These are phyloP conservation scores for Colletotrichum phormii DNA, from an alignment of 2,329 filamentous ascomycete genomes.

Conservation along the genomic window DNA sequence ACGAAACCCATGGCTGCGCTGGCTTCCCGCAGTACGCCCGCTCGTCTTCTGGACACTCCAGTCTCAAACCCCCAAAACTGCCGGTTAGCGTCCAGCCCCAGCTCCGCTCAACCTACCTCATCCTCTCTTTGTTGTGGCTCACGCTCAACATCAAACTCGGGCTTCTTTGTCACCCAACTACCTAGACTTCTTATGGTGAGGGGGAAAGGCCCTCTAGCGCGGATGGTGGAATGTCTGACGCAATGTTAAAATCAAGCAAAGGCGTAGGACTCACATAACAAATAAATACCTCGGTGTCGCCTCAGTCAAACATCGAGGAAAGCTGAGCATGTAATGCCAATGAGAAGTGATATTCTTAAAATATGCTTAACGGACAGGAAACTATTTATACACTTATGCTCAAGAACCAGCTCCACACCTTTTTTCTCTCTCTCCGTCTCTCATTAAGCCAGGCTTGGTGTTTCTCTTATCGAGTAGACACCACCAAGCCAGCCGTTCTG, in stretches of 20 bases:
- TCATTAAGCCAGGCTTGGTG: background rate
- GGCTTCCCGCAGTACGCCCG: constrained; percentile 3
- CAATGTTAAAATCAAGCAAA: background rate
- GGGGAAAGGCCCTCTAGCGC: background rate
- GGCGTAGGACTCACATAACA: background rate
- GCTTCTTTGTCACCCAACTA: background rate
- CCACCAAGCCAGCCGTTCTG: background rate
- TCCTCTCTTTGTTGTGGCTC: constrained; percentile 14
- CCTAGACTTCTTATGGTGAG: background rate
- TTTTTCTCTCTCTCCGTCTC: background rate
- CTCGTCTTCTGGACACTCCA: background rate
- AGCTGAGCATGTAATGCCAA: background rate
- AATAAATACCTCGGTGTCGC: background rate
- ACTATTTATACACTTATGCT: constrained; percentile 34
- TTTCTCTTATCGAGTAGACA: background rate
- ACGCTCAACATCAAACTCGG: background rate
- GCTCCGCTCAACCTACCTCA: background rate
- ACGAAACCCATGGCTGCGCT: background rate
- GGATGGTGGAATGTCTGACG: background rate
- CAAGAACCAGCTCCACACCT: constrained; percentile 3
- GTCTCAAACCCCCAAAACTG: background rate
- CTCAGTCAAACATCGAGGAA: background rate
- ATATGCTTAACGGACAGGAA: constrained; percentile 22
- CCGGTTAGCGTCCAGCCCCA: background rate
- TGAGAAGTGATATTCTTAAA: constrained; percentile 35